Evolutionary conservation across 352 stramenopile genomes (phyloP).

Genomic region (Blastocystis sp.): DNA sequence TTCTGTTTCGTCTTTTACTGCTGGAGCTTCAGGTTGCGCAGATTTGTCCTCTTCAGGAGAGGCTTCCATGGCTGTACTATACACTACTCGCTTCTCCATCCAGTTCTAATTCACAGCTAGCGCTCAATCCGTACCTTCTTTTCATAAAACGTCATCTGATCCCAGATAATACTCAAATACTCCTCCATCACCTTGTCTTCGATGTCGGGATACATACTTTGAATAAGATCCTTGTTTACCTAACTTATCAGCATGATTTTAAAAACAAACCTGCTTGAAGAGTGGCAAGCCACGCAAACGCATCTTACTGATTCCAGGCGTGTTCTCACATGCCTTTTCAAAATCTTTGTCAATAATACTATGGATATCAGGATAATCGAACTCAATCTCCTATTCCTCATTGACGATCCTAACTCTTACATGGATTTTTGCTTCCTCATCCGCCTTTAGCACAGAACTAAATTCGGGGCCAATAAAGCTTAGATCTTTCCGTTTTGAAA

Average conservation of each 20-base stretch:
- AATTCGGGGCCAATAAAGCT: conserved; percentile 19
- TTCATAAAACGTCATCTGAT: conserved; percentile 55
- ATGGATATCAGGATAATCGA: conserved; percentile 46
- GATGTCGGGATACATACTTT: not conserved
- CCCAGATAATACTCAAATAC: conserved; percentile 33
- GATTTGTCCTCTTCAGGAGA: not conserved
- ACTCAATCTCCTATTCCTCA: conserved; percentile 33
- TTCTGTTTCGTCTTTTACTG: not conserved
- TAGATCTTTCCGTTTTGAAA: conserved; percentile 45
- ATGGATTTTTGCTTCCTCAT: conserved; percentile 14
- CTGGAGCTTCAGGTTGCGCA: not conserved
- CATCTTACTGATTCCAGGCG: not conserved
- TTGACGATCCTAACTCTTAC: not conserved
- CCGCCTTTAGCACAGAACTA: not conserved
- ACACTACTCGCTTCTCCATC: conserved; percentile 46
- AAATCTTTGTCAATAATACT: conserved; percentile 1
- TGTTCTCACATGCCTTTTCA: conserved; percentile 2
- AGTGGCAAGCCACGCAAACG: not conserved
- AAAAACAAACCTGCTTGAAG: not conserved
- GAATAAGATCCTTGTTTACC: not conserved
- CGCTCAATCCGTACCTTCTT: not conserved
- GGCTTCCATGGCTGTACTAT: not conserved
- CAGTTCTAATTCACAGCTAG: conserved; percentile 16
- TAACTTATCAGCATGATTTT: not conserved
- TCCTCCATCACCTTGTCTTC: not conserved